Conservation (phyloP, 2,329 filamentous ascomycete species). For the Graphiopsis chlorocephala region DNA sequence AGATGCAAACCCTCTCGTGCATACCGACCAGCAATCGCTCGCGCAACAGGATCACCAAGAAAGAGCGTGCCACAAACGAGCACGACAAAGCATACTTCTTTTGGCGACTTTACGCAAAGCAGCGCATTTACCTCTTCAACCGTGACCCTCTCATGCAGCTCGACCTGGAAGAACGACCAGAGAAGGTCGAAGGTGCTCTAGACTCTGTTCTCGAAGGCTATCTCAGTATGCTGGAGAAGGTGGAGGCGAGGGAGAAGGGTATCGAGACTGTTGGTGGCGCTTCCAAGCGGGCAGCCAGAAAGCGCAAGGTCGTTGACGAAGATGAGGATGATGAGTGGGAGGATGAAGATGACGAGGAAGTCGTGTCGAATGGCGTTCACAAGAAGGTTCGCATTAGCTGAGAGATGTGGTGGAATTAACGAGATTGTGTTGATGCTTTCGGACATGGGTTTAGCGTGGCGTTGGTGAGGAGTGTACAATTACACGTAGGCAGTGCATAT, state of each 20-base stretch:
- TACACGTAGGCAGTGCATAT: neutral
- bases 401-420: neutral
- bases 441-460: slow-evolving; percentile 12
- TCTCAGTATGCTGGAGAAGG: slow-evolving; percentile 58
- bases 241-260: slow-evolving; percentile 36
- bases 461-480: neutral
- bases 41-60: slow-evolving; percentile 45
- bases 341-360: slow-evolving; percentile 8
- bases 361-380: neutral
- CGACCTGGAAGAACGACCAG: slow-evolving; percentile 64
- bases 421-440: neutral
- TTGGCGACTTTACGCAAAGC: slow-evolving; percentile 74
- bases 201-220: slow-evolving; percentile 70
- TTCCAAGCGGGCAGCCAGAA: neutral
- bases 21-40: slow-evolving; percentile 51
- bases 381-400: slow-evolving; percentile 14
- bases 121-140: slow-evolving; percentile 73
- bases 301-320: slow-evolving; percentile 20
- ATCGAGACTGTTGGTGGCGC: slow-evolving; percentile 1
- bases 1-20: slow-evolving; percentile 67
- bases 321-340: slow-evolving; percentile 19
- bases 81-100: slow-evolving; percentile 64
- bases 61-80: slow-evolving; percentile 49
- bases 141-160: slow-evolving; percentile 68
- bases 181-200: slow-evolving; percentile 69